These are phyloP conservation scores for Fusarium sp. DNA, from an alignment of 2,329 filamentous ascomycete genomes.

Conservation along the genomic window DNA sequence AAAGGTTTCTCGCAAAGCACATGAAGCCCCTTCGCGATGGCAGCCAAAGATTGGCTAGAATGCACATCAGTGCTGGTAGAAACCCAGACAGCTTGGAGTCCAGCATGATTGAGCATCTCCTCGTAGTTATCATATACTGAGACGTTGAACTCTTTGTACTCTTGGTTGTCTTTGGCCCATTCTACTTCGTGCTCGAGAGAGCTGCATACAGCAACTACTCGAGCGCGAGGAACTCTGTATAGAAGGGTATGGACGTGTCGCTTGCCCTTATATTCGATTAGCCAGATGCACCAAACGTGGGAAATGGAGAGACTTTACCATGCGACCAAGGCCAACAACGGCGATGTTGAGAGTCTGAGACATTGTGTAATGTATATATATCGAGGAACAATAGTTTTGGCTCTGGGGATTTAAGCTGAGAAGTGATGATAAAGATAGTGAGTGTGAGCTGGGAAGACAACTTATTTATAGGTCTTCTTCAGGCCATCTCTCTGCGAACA, in stretches of 20 bases:
- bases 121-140: constrained; percentile 24
- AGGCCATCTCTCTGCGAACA: background rate
- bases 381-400: accelerated
- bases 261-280: background rate
- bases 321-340: constrained; percentile 34
- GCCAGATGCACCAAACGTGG: accelerated
- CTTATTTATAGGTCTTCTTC: background rate
- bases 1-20: constrained; percentile 38
- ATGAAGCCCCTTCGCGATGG: constrained; percentile 23
- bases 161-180: constrained; percentile 21
- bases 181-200: constrained; percentile 7
- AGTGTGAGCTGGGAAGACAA: background rate
- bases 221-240: constrained; percentile 28
- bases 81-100: constrained; percentile 30
- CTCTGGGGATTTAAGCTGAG: background rate
- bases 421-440: background rate
- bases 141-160: constrained; percentile 28
- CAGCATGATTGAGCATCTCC: constrained; percentile 30
- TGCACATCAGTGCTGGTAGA: constrained; percentile 33
- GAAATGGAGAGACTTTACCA: background rate
- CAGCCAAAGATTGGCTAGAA: constrained; percentile 22
- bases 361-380: background rate
- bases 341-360: constrained; percentile 25
- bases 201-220: constrained; percentile 29
- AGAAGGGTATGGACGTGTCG: constrained; percentile 28